Evolutionary conservation across 495 filamentous ascomycete species (phyloP).

Genomic region (Staphylotrichum tortipilum): DNA sequence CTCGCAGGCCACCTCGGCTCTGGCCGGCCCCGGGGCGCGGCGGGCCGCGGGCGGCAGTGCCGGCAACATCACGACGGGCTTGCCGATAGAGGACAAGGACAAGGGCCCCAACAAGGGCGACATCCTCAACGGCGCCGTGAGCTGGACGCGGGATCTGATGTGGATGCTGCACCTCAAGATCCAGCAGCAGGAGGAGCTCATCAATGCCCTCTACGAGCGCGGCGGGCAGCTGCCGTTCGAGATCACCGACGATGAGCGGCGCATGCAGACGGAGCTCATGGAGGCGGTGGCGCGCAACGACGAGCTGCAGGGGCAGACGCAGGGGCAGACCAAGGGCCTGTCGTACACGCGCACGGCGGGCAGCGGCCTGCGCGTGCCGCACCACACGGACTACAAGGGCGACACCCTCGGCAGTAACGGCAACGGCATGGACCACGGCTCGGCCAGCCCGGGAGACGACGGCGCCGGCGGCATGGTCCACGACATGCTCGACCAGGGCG

Average conservation of each 20-base stretch:
- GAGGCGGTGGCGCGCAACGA: constrained; percentile 76
- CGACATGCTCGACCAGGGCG: constrained; percentile 45
- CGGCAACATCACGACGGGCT: constrained; percentile 81
- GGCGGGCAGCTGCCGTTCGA: constrained; percentile 74
- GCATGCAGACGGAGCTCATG: constrained; percentile 87
- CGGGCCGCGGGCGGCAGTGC: constrained; percentile 57
- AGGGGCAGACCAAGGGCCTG: constrained; percentile 39
- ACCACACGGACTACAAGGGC: constrained; percentile 85
- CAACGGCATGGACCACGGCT: constrained; percentile 31
- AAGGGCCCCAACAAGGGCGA: constrained; percentile 99
- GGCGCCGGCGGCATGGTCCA: constrained; percentile 47
- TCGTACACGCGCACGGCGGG: constrained; percentile 78
- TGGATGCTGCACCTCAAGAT: constrained; percentile 84
- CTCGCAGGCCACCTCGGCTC: constrained; percentile 75
- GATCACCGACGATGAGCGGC: constrained; percentile 81
- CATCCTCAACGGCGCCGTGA: constrained; percentile 92
- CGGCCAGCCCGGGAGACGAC: constrained; percentile 64
- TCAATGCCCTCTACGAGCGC: constrained; percentile 58
- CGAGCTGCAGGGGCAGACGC: no score
- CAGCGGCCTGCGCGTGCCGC: constrained; percentile 78
- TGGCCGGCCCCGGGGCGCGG: constrained; percentile 76
- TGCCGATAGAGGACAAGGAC: constrained; percentile 93
- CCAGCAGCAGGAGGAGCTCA: constrained; percentile 77
- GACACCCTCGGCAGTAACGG: constrained; percentile 50
- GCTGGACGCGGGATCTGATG: constrained; percentile 96